Evolutionary conservation across 768 basidiomycete species (phyloP), one percentile per base, ranked within the genome.

Genomic region (Macrolepiota dolichaula): DNA sequence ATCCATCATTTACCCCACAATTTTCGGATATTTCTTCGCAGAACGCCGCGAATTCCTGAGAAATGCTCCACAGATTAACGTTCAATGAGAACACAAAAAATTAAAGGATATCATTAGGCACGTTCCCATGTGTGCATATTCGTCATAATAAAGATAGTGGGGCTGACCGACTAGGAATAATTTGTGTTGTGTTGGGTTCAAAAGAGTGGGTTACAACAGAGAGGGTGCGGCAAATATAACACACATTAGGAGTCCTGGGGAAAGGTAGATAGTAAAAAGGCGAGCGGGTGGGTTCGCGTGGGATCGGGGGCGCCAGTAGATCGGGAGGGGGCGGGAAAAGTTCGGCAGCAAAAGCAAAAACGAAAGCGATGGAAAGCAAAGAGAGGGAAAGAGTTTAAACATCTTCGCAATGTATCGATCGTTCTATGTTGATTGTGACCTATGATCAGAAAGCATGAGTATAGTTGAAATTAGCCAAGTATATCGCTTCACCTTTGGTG

Each of bases 361-460:
- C 22, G 25, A 24, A 22, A 27, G 25, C 22, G 46, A 49, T 25
- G 12, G 19, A 24, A 22, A 49, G 46, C 22, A 9, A 22, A 4
- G 24, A 49, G 46, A 49, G 1, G 19, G 6, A 4, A 22, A 11
- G 9, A 27, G 47, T 27, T 49, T 22, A 44, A 9, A n/a, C 1
- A 15, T 51, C 57, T 51, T 51, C 57, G 27, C 57, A 59, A 32
- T 59, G 57, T 17, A 58, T 49, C 22, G 57, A 58, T 13, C 57
- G 57, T 40, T 59, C 57, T 13, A 59, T 59, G 38, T 51, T 59
- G 24, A 59, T 59, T 10, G 57, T 51, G 13, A 59, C 49, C 57
- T 59, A 15, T 12, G 12, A 13, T 24, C 25, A 13, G 12, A n/a
- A n/a, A 13, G 12, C 2, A 12, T 11, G 3, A 15, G 19, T 3